These are phyloP conservation scores for Extremus antarcticus DNA, from an alignment of 495 filamentous ascomycete species.

Conservation along the genomic window DNA sequence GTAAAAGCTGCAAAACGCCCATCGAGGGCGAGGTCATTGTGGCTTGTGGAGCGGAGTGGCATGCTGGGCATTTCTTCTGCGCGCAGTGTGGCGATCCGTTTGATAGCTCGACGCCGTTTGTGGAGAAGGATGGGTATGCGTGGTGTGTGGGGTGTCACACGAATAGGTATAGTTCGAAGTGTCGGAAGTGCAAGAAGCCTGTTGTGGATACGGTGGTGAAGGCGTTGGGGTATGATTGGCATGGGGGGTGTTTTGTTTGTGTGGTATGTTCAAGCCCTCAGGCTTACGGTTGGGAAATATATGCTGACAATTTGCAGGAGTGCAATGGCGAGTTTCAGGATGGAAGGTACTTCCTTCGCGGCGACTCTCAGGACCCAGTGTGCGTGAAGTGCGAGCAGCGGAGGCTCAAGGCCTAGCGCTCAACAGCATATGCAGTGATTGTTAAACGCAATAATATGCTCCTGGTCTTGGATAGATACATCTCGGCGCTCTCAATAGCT, in stretches of 20 bases:
- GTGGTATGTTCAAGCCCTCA: slow-evolving; percentile 32
- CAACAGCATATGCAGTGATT: too few relatives aligned
- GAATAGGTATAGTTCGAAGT: slow-evolving; percentile 78
- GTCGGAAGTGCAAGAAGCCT: slow-evolving; percentile 69
- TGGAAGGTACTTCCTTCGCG: slow-evolving; percentile 53
- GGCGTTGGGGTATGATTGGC: slow-evolving; percentile 89
- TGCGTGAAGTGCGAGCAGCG: slow-evolving; percentile 56
- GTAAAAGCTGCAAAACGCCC: slow-evolving; percentile 95
- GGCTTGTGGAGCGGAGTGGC: slow-evolving; percentile 88
- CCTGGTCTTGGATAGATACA: too few relatives aligned
- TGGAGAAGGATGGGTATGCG: slow-evolving; percentile 97
- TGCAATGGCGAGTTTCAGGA: slow-evolving; percentile 52
- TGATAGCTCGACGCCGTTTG: slow-evolving; percentile 68
- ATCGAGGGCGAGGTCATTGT: slow-evolving; percentile 93
- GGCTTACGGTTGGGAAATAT: neutral
- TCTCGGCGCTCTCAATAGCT: too few relatives aligned
- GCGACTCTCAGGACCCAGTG: slow-evolving; percentile 46
- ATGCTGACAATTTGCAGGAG: slow-evolving; percentile 35
- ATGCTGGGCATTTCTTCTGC: slow-evolving; percentile 98
- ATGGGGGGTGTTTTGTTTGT: slow-evolving; percentile 82
- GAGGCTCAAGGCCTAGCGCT: slow-evolving; percentile 44
- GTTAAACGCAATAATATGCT: too few relatives aligned
- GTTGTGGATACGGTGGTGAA: slow-evolving; percentile 78
- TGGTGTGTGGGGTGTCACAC: slow-evolving; percentile 95
- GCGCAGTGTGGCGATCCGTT: slow-evolving; percentile 98